These are phyloP conservation scores for Mucor lusitanicus DNA, from an alignment of 371 early-diverging fungal species.

Conservation along the genomic window DNA sequence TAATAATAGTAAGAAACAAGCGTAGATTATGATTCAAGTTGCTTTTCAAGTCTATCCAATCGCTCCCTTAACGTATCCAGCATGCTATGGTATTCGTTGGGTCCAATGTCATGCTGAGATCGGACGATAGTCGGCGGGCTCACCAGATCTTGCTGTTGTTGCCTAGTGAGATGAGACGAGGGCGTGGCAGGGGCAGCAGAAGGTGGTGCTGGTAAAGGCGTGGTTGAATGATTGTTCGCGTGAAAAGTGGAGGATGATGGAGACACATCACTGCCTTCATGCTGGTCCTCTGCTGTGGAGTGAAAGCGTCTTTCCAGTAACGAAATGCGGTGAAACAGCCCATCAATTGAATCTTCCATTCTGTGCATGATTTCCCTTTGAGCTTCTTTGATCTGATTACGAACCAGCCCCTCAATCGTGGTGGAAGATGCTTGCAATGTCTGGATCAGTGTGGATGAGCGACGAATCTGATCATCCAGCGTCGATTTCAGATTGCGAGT, in stretches of 20 bases:
- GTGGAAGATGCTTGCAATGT: conserved; percentile 72
- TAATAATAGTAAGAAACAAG: background rate
- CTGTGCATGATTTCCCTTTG: conserved; percentile 57
- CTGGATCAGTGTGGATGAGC: conserved; percentile 73
- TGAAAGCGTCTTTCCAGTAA: conserved; percentile 6
- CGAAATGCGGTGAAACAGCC: conserved; percentile 1
- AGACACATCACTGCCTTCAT: background rate
- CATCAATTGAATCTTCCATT: conserved; percentile 30
- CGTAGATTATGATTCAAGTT: conserved; percentile 18
- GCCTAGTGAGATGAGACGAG: background rate
- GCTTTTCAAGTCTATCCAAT: conserved; percentile 29
- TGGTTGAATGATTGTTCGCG: background rate
- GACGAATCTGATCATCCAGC: conserved; percentile 77
- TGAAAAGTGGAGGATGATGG: background rate
- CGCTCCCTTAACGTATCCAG: conserved; percentile 26
- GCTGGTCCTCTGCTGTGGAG: background rate
- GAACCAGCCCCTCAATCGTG: conserved; percentile 77
- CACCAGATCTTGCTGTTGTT: background rate
- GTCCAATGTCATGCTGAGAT: conserved; percentile 36
- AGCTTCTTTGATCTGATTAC: conserved; percentile 74
- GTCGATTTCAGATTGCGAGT: conserved; percentile 60
- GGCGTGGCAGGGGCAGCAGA: background rate
- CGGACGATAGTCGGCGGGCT: conserved; percentile 29
- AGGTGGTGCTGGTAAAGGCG: background rate
- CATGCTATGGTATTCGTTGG: conserved; percentile 27